Evolutionary conservation across 768 basidiomycete genomes (phyloP), one percentile per base, ranked within the genome.

Genomic region (Boletus pseudopeckii): DNA sequence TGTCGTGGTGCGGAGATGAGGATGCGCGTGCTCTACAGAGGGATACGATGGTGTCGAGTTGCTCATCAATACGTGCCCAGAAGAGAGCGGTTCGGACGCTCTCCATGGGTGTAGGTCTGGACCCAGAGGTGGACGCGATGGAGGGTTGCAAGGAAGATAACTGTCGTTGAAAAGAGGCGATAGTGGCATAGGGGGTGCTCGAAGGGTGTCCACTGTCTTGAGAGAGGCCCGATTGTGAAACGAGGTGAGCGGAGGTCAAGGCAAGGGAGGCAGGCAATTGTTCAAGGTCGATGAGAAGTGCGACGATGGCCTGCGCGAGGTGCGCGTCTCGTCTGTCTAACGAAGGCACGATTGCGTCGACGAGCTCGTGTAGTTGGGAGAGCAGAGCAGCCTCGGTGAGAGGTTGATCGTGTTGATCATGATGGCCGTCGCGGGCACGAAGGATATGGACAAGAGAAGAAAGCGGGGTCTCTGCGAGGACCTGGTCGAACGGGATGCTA

Each of bases 51-150:
- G 71, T 73, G 59, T 91, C 91, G 3, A 92, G 77, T 45, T 91
- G 81, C 47, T 82, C 77, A 59, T 91, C 89, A 30, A 93, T 84
- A 33, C 79, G 76, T 3, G 80, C 73, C 90, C 91, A 94, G 0
- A 94, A 72, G 13, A 91, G 74, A 1, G 86, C 78, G 1, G 77
- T 71, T 63, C 88, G 84, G 2, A 87, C 81, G 10, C 65, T 75
- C 34, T 77, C 72, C 13, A 74, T 74, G 4, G 83, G 82, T 20
- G 79, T 54, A 20, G 49, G 45, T 32, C 46, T 45, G n/a, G 57
- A 50, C 6, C 36, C 50, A 7, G 62, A 53, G 0, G 56, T 11
- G 37, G 55, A 44, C 2, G 39, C 17, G 18, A 28, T n/a, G 5
- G 63, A 55, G 1, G 83, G 63, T 64, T 87, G 86, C 11, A 92